A percentile compares a stretch with the other conserved stretches of the same genome.
phyloP scores from a whole-genome alignment of 2,329 filamentous ascomycete genomes.

The Raffaelea arxii region DNA sequence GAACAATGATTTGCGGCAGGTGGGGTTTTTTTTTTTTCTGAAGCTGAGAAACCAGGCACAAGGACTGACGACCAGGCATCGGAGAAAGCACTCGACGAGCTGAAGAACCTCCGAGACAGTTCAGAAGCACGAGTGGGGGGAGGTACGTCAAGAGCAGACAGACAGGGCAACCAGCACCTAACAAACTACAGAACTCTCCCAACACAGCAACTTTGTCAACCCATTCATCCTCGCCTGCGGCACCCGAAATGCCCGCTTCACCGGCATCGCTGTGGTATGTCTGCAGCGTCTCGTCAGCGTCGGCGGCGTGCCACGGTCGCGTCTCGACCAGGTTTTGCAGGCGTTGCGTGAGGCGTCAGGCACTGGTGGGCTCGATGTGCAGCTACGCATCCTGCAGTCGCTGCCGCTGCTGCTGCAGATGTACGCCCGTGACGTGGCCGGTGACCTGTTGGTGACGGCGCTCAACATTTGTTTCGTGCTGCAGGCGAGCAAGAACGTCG shows the following conservation, averaged over 20 bases:
- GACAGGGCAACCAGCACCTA: not conserved
- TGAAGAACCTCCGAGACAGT: conserved; percentile 64
- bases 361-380: conserved; percentile 73
- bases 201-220: conserved; percentile 75
- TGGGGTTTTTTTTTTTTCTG: conserved; percentile 18
- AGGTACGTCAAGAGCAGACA: conserved; percentile 42
- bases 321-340: conserved; percentile 78
- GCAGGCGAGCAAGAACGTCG: conserved; percentile 83
- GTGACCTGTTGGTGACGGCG: conserved; percentile 69
- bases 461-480: conserved; percentile 87
- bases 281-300: conserved; percentile 81
- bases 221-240: conserved; percentile 91
- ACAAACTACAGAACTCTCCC: conserved; percentile 58
- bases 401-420: conserved; percentile 84
- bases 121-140: conserved; percentile 68
- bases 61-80: conserved; percentile 53
- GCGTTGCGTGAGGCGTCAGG: conserved; percentile 81
- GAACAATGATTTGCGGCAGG: conserved; percentile 79
- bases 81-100: conserved; percentile 84
- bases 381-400: conserved; percentile 91
- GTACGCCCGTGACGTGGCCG: conserved; percentile 72
- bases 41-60: not conserved
- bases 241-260: conserved; percentile 85
- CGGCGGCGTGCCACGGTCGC: conserved; percentile 65
- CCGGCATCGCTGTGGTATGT: conserved; percentile 76